Base-by-base conservation (phyloP, 2,329 filamentous ascomycete species). In the Verticillium tricorpus region DNA sequence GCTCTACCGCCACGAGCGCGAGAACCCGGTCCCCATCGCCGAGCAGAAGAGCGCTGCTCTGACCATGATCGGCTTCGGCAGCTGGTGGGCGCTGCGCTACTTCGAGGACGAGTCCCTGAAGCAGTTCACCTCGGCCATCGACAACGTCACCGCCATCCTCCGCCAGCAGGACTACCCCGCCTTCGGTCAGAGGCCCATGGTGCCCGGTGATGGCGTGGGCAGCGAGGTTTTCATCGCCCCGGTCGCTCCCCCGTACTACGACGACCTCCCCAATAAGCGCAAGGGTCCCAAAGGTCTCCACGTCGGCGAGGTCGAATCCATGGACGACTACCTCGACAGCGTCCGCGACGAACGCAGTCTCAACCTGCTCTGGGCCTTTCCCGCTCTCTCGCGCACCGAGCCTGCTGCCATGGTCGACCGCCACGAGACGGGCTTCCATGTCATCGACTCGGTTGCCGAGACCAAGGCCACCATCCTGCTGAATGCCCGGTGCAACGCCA, bases 401-500 rank as follows among this genome's bases (percentile, higher is more conserved):
- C 54, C 54, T 12, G 54, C 12, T 12, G 34, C 56, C 56, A 58
- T 40, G 25, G 56, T 37, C 35, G 69, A 72, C 34, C 80, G 79
- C 50, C 72, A 77, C 60, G 74, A 76, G 57, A 77, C 76, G 65
- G 79, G 80, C 5, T 64, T 83, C 32, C 78, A 81, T 69, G 72
- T 82, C 5, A 68, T 74, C 17, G 70, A 76, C 31, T 71, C 71
- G 37, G 74, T 83, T 19, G 76, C 77, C 2, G 69, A 69, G 52
- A 69, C 71, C 56, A 78, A 79, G 69, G 76, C 77, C 12, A 77
- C 83, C 65, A 71, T 85, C 15, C 66, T 86, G 1, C 75, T 87
- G 45, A 84, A 83, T 64, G 68, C 79, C n/a, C 78, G 82, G 57
- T 87, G 84, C 69, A 86, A 64, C 71, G 78, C 69, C 63, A 77